A percentile compares a stretch with the other conserved stretches of the same genome.
These are phyloP conservation scores for Saccharomycopsis hybrid DNA, from an alignment of 1,139 yeast genomes.

Conservation along the genomic window DNA sequence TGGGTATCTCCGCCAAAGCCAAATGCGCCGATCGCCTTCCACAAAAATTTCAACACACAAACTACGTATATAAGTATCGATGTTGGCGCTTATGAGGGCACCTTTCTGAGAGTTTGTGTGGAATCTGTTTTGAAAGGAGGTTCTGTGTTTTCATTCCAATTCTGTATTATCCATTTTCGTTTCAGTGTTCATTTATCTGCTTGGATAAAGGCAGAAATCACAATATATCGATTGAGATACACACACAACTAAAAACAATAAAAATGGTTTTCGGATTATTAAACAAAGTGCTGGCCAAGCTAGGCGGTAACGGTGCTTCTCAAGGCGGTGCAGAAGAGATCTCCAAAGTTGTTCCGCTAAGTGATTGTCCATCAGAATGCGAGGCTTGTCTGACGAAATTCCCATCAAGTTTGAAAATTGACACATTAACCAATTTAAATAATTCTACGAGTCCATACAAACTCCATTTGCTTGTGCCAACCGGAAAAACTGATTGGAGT, in stretches of 20 bases:
- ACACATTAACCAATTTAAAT: slow-evolving; percentile 51
- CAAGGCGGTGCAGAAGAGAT: slow-evolving; percentile 29
- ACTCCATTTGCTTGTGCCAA: slow-evolving; percentile 69
- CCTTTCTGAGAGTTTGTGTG: too few relatives aligned
- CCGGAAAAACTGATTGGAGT: slow-evolving; percentile 81
- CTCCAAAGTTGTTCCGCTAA: slow-evolving; percentile 34
- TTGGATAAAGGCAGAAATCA: too few relatives aligned
- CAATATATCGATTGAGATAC: too few relatives aligned
- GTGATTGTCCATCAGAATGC: slow-evolving; percentile 45
- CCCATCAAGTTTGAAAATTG: slow-evolving; percentile 54
- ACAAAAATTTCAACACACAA: too few relatives aligned
- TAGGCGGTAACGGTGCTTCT: slow-evolving; percentile 19
- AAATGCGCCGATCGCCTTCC: too few relatives aligned
- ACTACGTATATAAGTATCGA: too few relatives aligned
- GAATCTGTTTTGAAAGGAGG: too few relatives aligned
- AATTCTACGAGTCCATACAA: slow-evolving; percentile 65
- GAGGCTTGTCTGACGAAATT: slow-evolving; percentile 43
- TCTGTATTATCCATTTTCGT: too few relatives aligned
- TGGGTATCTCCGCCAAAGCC: too few relatives aligned
- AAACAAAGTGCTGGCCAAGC: slow-evolving; percentile 22
- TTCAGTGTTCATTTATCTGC: too few relatives aligned
- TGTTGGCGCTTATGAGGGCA: too few relatives aligned
- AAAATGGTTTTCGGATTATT: slow-evolving; percentile 9
- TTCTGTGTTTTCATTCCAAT: too few relatives aligned
- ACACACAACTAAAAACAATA: background rate